Evolutionary conservation across 2,329 filamentous ascomycete species (phyloP).

Genomic region (Arthrobotrys sinensis): DNA sequence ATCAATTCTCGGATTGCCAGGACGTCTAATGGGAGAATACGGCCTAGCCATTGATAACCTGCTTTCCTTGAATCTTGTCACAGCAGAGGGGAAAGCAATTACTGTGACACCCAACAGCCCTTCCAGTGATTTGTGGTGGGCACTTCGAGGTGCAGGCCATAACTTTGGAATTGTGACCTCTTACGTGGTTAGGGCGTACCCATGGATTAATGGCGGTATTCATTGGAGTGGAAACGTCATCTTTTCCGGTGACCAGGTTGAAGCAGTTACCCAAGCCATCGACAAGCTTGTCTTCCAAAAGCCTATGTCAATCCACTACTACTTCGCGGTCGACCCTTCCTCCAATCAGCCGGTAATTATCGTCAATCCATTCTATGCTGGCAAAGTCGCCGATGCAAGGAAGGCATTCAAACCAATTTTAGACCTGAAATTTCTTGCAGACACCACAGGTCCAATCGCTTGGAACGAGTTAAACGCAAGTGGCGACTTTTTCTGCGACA

Average conservation of each 20-base stretch:
- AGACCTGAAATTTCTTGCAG: slow-evolving; percentile 62
- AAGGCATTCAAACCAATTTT: slow-evolving; percentile 63
- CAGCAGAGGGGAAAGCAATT: slow-evolving; percentile 67
- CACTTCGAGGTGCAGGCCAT: slow-evolving; percentile 68
- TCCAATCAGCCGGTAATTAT: slow-evolving; percentile 61
- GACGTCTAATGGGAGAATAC: slow-evolving; percentile 62
- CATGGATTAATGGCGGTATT: slow-evolving; percentile 61
- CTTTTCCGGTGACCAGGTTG: slow-evolving; percentile 64
- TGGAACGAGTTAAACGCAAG: slow-evolving; percentile 64
- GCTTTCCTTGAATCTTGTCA: slow-evolving; percentile 67
- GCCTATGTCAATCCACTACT: slow-evolving; percentile 63
- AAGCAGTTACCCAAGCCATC: slow-evolving; percentile 64
- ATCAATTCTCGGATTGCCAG: slow-evolving; percentile 5
- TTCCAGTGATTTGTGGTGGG: slow-evolving; percentile 68
- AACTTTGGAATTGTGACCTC: slow-evolving; percentile 69
- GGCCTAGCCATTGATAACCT: slow-evolving; percentile 68
- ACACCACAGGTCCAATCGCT: slow-evolving; percentile 61
- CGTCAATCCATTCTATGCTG: slow-evolving; percentile 62
- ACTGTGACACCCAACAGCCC: slow-evolving; percentile 63
- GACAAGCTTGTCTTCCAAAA: slow-evolving; percentile 60
- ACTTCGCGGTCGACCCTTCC: slow-evolving; percentile 63
- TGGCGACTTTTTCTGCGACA: slow-evolving; percentile 62
- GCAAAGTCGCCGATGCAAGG: slow-evolving; percentile 58
- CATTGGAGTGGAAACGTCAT: slow-evolving; percentile 65
- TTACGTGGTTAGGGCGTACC: slow-evolving; percentile 67